Conservation (phyloP, 768 basidiomycete species). For the Macrolepiota albuminosa region DNA sequence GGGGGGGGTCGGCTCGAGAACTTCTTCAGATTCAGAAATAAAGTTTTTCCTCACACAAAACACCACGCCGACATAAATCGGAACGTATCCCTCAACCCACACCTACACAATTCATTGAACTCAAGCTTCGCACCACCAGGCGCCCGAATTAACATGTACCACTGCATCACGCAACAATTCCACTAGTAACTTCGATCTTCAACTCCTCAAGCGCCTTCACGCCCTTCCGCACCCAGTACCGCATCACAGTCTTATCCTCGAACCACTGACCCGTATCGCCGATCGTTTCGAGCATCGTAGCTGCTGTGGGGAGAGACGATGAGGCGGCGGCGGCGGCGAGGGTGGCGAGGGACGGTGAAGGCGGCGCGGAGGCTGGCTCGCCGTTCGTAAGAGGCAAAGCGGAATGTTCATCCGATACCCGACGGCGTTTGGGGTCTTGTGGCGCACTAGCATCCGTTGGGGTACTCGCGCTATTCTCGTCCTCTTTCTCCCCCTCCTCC, state of each 20-base stretch:
- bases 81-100: too few relatives aligned
- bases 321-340: neutral
- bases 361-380: neutral
- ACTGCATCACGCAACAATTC: slow-evolving; percentile 22
- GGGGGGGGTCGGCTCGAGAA: too few relatives aligned
- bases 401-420: neutral
- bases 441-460: neutral
- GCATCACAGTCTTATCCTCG: slow-evolving; percentile 33
- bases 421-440: neutral
- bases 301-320: neutral
- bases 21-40: too few relatives aligned
- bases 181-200: slow-evolving; percentile 42
- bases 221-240: slow-evolving; percentile 51
- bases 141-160: neutral
- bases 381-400: neutral
- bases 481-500: neutral
- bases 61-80: too few relatives aligned
- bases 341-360: neutral
- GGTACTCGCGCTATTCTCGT: neutral
- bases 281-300: slow-evolving; percentile 4
- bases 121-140: too few relatives aligned
- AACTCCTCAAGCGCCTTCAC: slow-evolving; percentile 42
- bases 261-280: slow-evolving; percentile 43
- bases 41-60: too few relatives aligned
- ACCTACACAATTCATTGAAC: too few relatives aligned